Evolutionary conservation across 139 green algal species (phyloP).

Genomic region (Volvox africanus): DNA sequence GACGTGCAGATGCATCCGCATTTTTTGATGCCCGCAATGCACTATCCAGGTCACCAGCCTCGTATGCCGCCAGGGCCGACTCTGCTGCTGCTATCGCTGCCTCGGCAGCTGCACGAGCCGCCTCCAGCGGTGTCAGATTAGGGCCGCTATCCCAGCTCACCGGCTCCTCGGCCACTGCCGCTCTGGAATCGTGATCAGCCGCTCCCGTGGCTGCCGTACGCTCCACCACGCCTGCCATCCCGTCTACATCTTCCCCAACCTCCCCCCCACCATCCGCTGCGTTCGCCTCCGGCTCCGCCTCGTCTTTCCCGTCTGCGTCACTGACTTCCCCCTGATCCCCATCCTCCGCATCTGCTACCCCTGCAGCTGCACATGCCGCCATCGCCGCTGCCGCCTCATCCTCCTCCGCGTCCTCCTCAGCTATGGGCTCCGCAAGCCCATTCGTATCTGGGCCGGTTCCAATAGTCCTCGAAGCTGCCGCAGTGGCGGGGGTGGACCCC

Average conservation of each 20-base stretch:
- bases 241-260: background rate
- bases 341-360: background rate
- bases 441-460: background rate
- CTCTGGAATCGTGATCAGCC: background rate
- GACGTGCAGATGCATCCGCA: constrained; percentile 8
- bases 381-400: background rate
- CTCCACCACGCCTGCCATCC: background rate
- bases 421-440: background rate
- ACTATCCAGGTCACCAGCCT: background rate
- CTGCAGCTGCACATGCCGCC: background rate
- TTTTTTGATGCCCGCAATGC: background rate
- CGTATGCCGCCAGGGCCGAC: background rate
- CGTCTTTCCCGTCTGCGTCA: background rate
- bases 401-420: background rate
- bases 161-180: background rate
- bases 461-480: too few relatives aligned
- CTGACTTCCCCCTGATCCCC: background rate
- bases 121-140: background rate
- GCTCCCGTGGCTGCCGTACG: background rate
- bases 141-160: background rate
- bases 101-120: constrained; percentile 9
- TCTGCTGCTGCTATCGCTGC: constrained; percentile 33
- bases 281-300: background rate
- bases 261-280: background rate
- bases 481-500: background rate